Conservation (phyloP, 495 filamentous ascomycete species). For the Tirmania nivea region DNA sequence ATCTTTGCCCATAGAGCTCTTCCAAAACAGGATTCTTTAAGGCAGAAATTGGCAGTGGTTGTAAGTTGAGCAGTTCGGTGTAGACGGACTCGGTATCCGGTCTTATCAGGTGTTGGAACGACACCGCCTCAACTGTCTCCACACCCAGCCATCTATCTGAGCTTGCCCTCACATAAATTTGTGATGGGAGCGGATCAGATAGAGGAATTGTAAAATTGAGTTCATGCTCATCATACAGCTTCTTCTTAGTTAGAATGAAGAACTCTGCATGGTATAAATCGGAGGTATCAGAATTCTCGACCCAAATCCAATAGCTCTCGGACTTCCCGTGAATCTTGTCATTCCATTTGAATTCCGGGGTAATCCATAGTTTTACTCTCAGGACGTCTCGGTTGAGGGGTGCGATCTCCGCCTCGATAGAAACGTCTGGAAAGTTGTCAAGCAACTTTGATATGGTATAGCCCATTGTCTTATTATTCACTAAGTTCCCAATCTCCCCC, state of each 20-base stretch:
- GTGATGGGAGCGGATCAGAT: constrained; percentile 72
- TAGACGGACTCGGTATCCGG: constrained; percentile 96
- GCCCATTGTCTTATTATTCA: constrained; percentile 77
- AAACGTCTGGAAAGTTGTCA: constrained; percentile 78
- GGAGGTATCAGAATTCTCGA: constrained; percentile 91
- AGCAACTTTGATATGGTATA: constrained; percentile 56
- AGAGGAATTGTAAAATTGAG: constrained; percentile 95
- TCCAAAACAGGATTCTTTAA: constrained; percentile 74
- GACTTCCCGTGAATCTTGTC: constrained; percentile 85
- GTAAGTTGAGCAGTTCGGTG: constrained; percentile 77
- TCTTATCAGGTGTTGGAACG: constrained; percentile 92
- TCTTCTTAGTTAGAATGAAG: constrained; percentile 74
- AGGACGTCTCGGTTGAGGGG: constrained; percentile 88
- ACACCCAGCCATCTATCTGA: constrained; percentile 94
- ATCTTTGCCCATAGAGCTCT: constrained; percentile 67
- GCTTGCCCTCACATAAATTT: constrained; percentile 86
- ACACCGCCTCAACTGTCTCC: constrained; percentile 85
- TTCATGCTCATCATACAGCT: constrained; percentile 83
- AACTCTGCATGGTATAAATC: constrained; percentile 97
- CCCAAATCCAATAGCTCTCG: constrained; percentile 96
- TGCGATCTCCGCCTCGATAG: constrained; percentile 79
- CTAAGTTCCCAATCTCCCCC: constrained; percentile 72
- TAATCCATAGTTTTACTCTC: constrained; percentile 61
- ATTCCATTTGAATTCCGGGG: constrained; percentile 86
- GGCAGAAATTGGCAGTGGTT: constrained; percentile 70